These are phyloP conservation scores for Ceriops zippeliana DNA, from an alignment of 345 rosid genomes.

Conservation along the genomic window DNA sequence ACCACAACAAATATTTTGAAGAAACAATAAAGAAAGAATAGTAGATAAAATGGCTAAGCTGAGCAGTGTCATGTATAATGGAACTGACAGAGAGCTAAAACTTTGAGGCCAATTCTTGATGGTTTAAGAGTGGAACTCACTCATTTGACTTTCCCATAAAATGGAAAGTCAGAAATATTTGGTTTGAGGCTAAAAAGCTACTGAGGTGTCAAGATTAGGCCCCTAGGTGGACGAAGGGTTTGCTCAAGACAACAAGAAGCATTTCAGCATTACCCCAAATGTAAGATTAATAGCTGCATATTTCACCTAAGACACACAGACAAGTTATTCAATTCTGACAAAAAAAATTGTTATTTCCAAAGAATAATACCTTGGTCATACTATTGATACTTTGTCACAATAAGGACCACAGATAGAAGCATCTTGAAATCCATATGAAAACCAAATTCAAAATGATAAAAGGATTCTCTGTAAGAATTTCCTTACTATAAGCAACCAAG, in stretches of 20 bases:
- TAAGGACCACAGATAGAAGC: background rate
- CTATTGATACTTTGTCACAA: background rate
- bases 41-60: background rate
- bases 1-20: background rate
- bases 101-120: background rate
- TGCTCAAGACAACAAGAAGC: too few species aligned
- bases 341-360: background rate
- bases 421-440: background rate
- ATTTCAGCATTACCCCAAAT: slow-evolving; percentile 1
- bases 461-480: background rate
- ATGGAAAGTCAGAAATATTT: background rate
- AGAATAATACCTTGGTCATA: background rate
- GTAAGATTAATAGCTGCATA: background rate
- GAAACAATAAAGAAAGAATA: background rate
- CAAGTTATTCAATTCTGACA: background rate
- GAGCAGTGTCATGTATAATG: background rate
- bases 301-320: background rate
- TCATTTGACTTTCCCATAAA: background rate
- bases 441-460: background rate
- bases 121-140: background rate
- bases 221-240: too few species aligned
- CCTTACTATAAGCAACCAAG: slow-evolving; percentile 7
- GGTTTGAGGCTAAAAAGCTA: background rate
- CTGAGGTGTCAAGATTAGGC: background rate
- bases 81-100: background rate